These are phyloP conservation scores for Crepidotus variabilis DNA, from an alignment of 768 basidiomycete species.

Conservation along the genomic window DNA sequence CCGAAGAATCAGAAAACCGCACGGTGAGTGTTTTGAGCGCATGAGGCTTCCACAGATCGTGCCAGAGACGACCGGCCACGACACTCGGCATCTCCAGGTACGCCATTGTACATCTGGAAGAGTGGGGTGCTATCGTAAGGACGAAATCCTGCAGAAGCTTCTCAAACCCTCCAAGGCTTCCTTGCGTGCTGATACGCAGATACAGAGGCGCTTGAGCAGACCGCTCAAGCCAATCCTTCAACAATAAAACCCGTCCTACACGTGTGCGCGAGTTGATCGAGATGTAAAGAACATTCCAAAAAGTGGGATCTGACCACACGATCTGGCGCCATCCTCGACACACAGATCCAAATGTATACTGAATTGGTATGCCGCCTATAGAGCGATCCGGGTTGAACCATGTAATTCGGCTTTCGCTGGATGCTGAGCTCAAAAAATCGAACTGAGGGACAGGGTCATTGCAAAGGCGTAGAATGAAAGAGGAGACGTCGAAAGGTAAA, in stretches of 20 bases:
- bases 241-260: neutral
- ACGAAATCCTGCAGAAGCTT: neutral
- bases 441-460: neutral
- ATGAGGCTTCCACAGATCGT: no score
- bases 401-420: neutral
- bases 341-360: neutral
- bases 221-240: neutral
- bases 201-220: neutral
- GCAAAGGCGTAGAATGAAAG: neutral
- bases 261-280: neutral
- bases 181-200: neutral
- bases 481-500: neutral
- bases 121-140: no score
- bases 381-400: neutral
- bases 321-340: neutral
- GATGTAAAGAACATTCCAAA: neutral
- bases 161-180: neutral
- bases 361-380: neutral
- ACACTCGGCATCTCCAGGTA: no score
- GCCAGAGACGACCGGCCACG: no score
- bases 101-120: no score
- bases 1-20: no score
- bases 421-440: neutral
- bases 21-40: no score
- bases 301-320: neutral